Percentiles rank a stretch among this genome's conserved stretches.
Evolutionary conservation across 2,329 filamentous ascomycete species (phyloP).

Genomic region (Aspergillus sp.): DNA sequence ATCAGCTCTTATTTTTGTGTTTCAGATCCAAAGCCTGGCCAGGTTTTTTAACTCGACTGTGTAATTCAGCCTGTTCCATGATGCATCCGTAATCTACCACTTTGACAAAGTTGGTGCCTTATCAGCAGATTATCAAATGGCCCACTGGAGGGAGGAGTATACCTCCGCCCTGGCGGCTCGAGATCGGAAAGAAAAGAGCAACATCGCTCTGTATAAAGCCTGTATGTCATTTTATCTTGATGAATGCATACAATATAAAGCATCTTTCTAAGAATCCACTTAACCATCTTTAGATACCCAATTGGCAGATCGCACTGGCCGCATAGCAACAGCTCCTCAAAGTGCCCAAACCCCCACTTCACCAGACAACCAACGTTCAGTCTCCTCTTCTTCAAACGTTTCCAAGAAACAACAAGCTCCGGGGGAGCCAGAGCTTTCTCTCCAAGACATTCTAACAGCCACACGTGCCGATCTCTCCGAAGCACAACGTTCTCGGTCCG

Average conservation of each 20-base stretch:
- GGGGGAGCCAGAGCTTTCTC: slow-evolving; percentile 17
- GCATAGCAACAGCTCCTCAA: slow-evolving; percentile 36
- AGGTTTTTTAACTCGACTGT: not conserved
- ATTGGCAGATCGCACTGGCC: slow-evolving; percentile 63
- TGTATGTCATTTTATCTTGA: slow-evolving; percentile 49
- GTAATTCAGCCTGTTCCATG: not conserved
- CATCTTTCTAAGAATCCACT: no score
- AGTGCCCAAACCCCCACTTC: slow-evolving; percentile 8
- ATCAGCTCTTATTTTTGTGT: not conserved
- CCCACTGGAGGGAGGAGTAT: slow-evolving; percentile 79
- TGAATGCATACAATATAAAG: no score
- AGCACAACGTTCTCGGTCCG: slow-evolving; percentile 68
- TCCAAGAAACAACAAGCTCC: slow-evolving; percentile 20
- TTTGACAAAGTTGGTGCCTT: slow-evolving; percentile 7
- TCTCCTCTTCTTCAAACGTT: slow-evolving; percentile 24
- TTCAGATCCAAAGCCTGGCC: not conserved
- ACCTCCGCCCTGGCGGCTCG: slow-evolving; percentile 66
- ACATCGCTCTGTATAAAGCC: slow-evolving; percentile 67
- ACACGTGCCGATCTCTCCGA: slow-evolving; percentile 66
- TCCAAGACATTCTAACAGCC: slow-evolving; percentile 27
- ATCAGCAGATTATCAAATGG: slow-evolving; percentile 39
- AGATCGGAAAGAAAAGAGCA: slow-evolving; percentile 63
- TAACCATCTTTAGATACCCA: slow-evolving; percentile 49
- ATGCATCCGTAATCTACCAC: slow-evolving; percentile 8
- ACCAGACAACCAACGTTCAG: slow-evolving; percentile 15